phyloP scores from a whole-genome alignment of 2,329 filamentous ascomycete genomes.

The Rhynchosporium secalis region DNA sequence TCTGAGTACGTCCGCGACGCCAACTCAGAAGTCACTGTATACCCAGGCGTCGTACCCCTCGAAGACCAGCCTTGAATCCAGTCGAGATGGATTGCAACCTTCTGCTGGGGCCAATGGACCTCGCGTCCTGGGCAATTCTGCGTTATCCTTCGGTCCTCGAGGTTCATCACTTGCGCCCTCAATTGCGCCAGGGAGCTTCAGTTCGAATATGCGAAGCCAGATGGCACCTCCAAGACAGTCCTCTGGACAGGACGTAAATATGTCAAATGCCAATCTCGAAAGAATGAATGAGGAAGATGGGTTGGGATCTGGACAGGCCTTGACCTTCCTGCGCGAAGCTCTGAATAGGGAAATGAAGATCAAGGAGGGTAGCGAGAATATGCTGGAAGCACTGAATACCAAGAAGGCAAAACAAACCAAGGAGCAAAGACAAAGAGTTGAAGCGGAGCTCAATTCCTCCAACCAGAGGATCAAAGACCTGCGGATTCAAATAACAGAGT shows the following conservation, averaged over 20 bases:
- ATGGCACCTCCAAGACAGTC: constrained; percentile 63
- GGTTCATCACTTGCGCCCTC: constrained; percentile 70
- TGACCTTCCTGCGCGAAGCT: constrained; percentile 75
- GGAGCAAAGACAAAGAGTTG: constrained; percentile 74
- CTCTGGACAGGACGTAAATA: constrained; percentile 57
- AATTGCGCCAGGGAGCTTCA: constrained; percentile 81
- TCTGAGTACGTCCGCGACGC: constrained; percentile 55
- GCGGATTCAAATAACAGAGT: constrained; percentile 59
- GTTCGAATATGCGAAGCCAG: constrained; percentile 76
- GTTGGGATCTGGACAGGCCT: constrained; percentile 66
- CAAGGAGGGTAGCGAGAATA: constrained; percentile 95
- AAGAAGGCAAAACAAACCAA: constrained; percentile 97
- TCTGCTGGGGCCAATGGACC: constrained; percentile 45
- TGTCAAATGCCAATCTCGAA: constrained; percentile 50
- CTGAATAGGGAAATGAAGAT: constrained; percentile 97
- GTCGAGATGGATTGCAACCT: constrained; percentile 57
- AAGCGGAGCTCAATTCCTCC: constrained; percentile 87
- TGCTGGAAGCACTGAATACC: constrained; percentile 88
- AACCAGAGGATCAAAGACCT: constrained; percentile 70
- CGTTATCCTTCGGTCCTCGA: constrained; percentile 64
- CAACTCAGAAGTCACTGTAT: constrained; percentile 54
- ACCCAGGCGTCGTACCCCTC: constrained; percentile 46
- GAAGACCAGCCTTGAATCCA: constrained; percentile 47
- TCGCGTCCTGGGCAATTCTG: constrained; percentile 53
- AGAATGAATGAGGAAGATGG: constrained; percentile 64